Evolutionary conservation across 1,139 yeast genomes (phyloP), one percentile per base, ranked within the genome.

Genomic region (Zygoascus hellenicus): DNA sequence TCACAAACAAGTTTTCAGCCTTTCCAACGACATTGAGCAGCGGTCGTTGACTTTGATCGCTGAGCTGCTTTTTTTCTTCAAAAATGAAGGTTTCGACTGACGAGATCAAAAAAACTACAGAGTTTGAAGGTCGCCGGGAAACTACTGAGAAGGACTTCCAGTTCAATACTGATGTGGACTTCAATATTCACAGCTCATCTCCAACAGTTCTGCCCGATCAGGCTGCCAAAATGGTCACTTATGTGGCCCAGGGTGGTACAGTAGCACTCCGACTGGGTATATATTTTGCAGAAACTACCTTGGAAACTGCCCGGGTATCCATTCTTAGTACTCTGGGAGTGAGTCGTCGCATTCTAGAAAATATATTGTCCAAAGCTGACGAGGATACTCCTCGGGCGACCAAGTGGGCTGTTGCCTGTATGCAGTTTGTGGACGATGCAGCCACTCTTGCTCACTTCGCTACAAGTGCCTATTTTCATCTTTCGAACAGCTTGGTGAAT

Each of bases 381-480:
- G 58, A 57, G 16, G 68, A 64, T 39, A 57, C 58, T 5, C 60
- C 61, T 0, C 63, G 58, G 9, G 50, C 53, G 3, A 49, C 50
- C 4, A 46, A 47, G 19, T 58, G 61, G 62, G 57, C 60, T 2
- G 46, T 39, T 16, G 39, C 51, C 11, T 54, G 57, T 19, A 51
- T 58, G 43, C 46, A 48, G 26, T 51, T 54, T 4, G 57, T 62
- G 16, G 54, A 58, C 34, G 54, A 59, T 30, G 51, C 61, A 0
- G 54, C 63, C n/a, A 59, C 63, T 6, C 51, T 62, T 15, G 58
- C 59, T 11, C 66, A 63, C 31, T 57, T 64, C 32, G 50, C 57
- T 37, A 59, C 65, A 5, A 58, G 66, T 5, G 59, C 63, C 2
- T 49, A 60, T 29, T 64, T 64, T 47, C 66, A 64, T 39, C 45